Percentiles rank a stretch among this genome's conserved stretches.
These are phyloP conservation scores for Myriosclerotinia curreyana DNA, from an alignment of 2,329 filamentous ascomycete species.

Conservation along the genomic window DNA sequence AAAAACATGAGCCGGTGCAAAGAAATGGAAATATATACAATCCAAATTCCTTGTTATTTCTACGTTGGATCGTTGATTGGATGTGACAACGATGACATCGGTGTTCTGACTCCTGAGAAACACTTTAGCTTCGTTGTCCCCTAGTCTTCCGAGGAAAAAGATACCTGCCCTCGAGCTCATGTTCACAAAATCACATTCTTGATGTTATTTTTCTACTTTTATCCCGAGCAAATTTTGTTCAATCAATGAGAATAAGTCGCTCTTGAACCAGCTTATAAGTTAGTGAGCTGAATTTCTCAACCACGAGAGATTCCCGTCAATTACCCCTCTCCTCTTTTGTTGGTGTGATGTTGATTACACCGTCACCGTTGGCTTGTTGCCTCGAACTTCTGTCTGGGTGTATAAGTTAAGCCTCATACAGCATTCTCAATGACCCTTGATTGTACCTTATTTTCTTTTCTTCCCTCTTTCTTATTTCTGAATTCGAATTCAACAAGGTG, in stretches of 20 bases:
- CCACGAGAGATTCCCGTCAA: conserved; percentile 22
- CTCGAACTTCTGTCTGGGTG: conserved; percentile 23
- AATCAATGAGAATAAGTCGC: conserved; percentile 24
- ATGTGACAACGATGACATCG: conserved; percentile 32
- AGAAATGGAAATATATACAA: not conserved
- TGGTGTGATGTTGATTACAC: conserved; percentile 29
- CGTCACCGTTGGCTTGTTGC: conserved; percentile 19
- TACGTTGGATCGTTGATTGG: not conserved
- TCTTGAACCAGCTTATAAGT: conserved; percentile 22
- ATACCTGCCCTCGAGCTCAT: conserved; percentile 34
- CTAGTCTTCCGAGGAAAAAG: not conserved
- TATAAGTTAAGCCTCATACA: conserved; percentile 31
- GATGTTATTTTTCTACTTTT: conserved; percentile 33
- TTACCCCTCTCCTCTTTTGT: conserved; percentile 23
- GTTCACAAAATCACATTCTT: conserved; percentile 31
- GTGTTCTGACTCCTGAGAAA: conserved; percentile 36
- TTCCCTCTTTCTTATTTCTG: no score
- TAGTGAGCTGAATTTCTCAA: conserved; percentile 28
- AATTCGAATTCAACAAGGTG: no score
- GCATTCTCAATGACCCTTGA: conserved; percentile 22
- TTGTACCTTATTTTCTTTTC: no score
- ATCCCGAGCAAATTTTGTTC: conserved; percentile 28
- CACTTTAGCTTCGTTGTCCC: conserved; percentile 22
- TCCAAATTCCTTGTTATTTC: not conserved
- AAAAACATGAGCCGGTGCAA: not conserved